Evolutionary conservation across 1,139 yeast genomes (phyloP).

Genomic region (Hansenula anomala): DNA sequence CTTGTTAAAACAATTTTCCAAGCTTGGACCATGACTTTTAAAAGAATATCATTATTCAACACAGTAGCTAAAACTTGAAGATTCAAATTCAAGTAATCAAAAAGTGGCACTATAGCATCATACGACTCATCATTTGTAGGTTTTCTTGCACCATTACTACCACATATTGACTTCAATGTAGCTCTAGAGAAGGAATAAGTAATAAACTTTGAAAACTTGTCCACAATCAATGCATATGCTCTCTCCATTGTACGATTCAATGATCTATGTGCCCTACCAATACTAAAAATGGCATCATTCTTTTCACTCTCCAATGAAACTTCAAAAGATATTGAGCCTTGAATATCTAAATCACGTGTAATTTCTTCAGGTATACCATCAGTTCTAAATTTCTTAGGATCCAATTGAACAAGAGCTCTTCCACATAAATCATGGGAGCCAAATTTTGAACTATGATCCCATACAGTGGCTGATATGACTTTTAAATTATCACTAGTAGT

Average conservation of each 20-base stretch:
- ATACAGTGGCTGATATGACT: slow-evolving; percentile 56
- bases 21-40: slow-evolving; percentile 69
- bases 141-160: slow-evolving; percentile 36
- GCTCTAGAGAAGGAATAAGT: slow-evolving; percentile 39
- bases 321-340: slow-evolving; percentile 59
- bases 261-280: slow-evolving; percentile 72
- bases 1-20: slow-evolving; percentile 66
- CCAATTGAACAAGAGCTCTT: slow-evolving; percentile 55
- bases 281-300: slow-evolving; percentile 69
- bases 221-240: slow-evolving; percentile 62
- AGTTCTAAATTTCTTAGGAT: slow-evolving; percentile 60
- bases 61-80: slow-evolving; percentile 61
- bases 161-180: slow-evolving; percentile 50
- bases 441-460: slow-evolving; percentile 57
- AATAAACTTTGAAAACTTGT: slow-evolving; percentile 47
- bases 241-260: slow-evolving; percentile 59
- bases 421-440: slow-evolving; percentile 69
- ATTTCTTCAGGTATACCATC: slow-evolving; percentile 67
- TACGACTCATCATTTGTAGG: slow-evolving; percentile 55
- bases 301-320: slow-evolving; percentile 76
- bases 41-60: slow-evolving; percentile 52
- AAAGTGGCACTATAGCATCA: slow-evolving; percentile 69
- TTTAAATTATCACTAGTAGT: slow-evolving; percentile 27
- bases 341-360: slow-evolving; percentile 59
- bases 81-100: slow-evolving; percentile 69